Base-by-base conservation (phyloP, 345 rosid genomes). In the Brassica rapa region DNA sequence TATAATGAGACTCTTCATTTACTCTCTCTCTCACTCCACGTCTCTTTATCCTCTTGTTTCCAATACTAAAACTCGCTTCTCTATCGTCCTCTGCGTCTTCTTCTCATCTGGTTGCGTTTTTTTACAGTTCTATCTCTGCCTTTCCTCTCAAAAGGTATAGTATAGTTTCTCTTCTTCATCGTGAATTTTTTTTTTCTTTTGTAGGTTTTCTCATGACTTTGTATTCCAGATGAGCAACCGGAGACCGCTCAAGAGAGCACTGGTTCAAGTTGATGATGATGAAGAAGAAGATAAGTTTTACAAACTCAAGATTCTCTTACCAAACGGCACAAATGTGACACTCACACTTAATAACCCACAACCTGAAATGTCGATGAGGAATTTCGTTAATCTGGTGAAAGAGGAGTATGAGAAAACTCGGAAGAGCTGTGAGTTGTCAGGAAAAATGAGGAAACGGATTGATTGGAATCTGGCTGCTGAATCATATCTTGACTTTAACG, bases 271-370 rank as follows among this genome's bases (percentile, higher is more conserved):
- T 19, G 74, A 68, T 7, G 64, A 19, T 11, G 32, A 71, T 9
- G 74, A 69, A 5, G 64, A 19, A n/a, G 32, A 71, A 9, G 64
- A 68, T 8, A 43, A 8, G 15, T 6, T 30, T 0, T 87, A 85
- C 68, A 83, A 12, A 37, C 82, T 91, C 59, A 84, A 84, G 73
- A 60, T 89, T 4, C 71, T 89, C 8, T 66, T 91, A 53, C 96
- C 96, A 0, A 85, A 85, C 68, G 83, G 89, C 51, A 67, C 83
- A 24, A 73, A 83, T 1, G 84, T 91, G 11, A 81, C 19, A 0
- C 66, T 89, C 6, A 12, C 76, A 32, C 3, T 88, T 12, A 39
- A 62, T 1, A 32, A 84, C 8, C 80, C 84, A 0, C 21, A 21
- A 16, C 55, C 16, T 0, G 57, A 71, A 1, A 86, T 91, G 78